Evolutionary conservation across 202 grass and related monocot species (phyloP).

Genomic region (Setaria viridis): DNA sequence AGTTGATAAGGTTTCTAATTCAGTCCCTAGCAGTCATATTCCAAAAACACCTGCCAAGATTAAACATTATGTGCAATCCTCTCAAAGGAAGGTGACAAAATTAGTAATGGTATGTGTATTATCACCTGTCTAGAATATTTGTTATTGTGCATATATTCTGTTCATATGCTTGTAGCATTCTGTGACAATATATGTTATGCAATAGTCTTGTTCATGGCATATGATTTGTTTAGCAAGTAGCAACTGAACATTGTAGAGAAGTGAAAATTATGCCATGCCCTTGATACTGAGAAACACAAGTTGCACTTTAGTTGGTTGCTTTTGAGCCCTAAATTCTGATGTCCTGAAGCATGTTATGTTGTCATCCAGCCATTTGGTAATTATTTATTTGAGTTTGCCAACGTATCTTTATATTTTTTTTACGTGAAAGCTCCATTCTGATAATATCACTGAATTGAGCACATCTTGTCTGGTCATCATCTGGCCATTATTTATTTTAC

Average conservation of each 20-base stretch:
- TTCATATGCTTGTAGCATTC: constrained; percentile 27
- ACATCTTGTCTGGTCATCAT: not conserved
- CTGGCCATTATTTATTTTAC: not conserved
- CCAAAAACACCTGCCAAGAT: constrained; percentile 88
- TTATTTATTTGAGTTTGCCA: constrained; percentile 13
- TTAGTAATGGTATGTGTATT: constrained; percentile 90
- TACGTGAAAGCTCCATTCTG: not conserved
- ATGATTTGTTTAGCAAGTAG: not conserved
- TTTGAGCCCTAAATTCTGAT: constrained; percentile 23
- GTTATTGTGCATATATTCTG: constrained; percentile 39
- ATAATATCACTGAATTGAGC: not conserved
- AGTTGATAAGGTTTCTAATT: constrained; percentile 91
- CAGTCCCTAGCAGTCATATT: constrained; percentile 79
- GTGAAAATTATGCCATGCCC: constrained; percentile 27
- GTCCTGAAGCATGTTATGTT: constrained; percentile 2
- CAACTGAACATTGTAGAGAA: constrained; percentile 27
- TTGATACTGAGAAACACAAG: constrained; percentile 37
- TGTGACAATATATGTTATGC: constrained; percentile 16
- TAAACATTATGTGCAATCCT: constrained; percentile 85
- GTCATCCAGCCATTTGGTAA: constrained; percentile 14
- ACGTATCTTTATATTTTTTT: not conserved
- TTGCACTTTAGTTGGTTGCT: constrained; percentile 24
- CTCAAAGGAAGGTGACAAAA: constrained; percentile 93
- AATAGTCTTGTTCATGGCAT: constrained; percentile 21
- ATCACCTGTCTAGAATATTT: constrained; percentile 40